These are phyloP conservation scores for Ophiorrhiza pumila DNA, from an alignment of 257 asterid genomes.

Conservation along the genomic window DNA sequence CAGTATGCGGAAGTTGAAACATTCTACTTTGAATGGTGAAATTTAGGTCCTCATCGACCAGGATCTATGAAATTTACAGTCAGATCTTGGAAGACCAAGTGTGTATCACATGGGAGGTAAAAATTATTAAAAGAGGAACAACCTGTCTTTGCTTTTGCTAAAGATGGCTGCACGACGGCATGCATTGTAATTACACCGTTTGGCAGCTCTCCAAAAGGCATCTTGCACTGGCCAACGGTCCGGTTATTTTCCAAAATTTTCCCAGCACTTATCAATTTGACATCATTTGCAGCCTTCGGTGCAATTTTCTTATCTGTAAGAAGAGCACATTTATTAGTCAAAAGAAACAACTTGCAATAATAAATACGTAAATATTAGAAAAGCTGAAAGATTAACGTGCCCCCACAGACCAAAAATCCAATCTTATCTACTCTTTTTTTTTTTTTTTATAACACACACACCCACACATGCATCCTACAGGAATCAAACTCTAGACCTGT, in stretches of 20 bases:
- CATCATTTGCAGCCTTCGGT: slow-evolving; percentile 76
- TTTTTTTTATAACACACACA: too few relatives aligned
- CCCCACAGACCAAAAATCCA: neutral
- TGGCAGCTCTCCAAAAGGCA: slow-evolving; percentile 71
- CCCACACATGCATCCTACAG: too few relatives aligned
- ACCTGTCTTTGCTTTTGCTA: slow-evolving; percentile 78
- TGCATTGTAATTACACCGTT: slow-evolving; percentile 79
- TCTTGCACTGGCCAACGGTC: slow-evolving; percentile 81
- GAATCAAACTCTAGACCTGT: too few relatives aligned
- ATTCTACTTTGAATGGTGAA: neutral
- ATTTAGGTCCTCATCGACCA: neutral
- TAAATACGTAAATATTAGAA: neutral
- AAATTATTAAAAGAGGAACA: slow-evolving; percentile 7
- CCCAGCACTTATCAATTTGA: slow-evolving; percentile 80
- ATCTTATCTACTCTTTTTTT: neutral
- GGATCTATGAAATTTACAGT: neutral
- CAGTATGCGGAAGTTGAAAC: neutral
- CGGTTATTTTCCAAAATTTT: slow-evolving; percentile 75
- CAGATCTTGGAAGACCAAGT: neutral
- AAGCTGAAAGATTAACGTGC: neutral
- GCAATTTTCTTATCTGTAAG: slow-evolving; percentile 67
- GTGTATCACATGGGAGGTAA: neutral
- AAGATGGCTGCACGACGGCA: slow-evolving; percentile 85
- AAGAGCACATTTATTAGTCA: slow-evolving; percentile 14
- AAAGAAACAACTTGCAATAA: neutral